These are phyloP conservation scores for Phytophthora fragariae DNA, from an alignment of 352 stramenopile genomes.

Conservation along the genomic window DNA sequence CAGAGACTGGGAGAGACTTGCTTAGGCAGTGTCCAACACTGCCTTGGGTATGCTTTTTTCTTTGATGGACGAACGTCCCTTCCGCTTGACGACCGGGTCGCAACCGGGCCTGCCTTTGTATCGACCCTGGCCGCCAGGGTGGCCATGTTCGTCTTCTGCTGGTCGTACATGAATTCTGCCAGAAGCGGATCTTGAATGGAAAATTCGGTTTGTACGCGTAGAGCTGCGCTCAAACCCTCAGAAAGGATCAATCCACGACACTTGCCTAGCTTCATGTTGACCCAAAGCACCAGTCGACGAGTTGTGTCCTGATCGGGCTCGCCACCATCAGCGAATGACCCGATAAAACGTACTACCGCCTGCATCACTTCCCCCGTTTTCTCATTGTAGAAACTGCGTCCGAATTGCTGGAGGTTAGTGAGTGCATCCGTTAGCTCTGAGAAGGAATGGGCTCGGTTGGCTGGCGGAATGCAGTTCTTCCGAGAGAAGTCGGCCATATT, in stretches of 20 bases:
- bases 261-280: conserved; percentile 22
- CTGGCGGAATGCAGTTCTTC: neutral
- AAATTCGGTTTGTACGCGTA: conserved; percentile 13
- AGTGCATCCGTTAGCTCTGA: neutral
- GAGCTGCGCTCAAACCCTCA: neutral
- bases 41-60: neutral
- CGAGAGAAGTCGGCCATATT: conserved; percentile 25
- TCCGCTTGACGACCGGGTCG: neutral
- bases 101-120: neutral
- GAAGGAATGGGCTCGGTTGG: neutral
- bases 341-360: neutral
- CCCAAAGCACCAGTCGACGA: conserved; percentile 7
- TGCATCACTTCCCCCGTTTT: neutral
- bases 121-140: neutral
- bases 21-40: neutral
- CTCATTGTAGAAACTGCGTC: conserved; percentile 18
- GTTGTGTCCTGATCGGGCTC: conserved; percentile 3
- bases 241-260: conserved; percentile 17
- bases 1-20: conserved; percentile 8
- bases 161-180: conserved; percentile 11
- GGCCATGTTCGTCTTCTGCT: neutral
- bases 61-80: neutral
- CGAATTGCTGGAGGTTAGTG: conserved; percentile 7
- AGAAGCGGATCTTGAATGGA: conserved; percentile 6
- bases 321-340: neutral